Conservation (phyloP, 805 yeast genomes). For the Wickerhamia fluorescens region DNA sequence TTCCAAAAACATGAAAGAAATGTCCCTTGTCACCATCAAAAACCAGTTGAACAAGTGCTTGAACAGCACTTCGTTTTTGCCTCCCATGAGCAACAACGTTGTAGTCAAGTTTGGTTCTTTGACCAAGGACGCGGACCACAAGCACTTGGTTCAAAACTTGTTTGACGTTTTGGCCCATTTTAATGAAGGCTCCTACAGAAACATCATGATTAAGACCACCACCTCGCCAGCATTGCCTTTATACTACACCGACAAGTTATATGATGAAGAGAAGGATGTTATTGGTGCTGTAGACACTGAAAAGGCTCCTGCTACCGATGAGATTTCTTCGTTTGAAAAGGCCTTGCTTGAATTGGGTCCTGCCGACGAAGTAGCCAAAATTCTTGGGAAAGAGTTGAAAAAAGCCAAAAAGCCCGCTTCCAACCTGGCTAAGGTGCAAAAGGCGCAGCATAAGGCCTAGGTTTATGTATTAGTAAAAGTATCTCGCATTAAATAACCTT, state of each 20-base stretch:
- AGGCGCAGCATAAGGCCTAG: conserved; percentile 6
- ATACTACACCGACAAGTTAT: conserved; percentile 55
- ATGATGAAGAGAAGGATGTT: conserved; percentile 41
- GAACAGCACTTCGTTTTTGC: conserved; percentile 50
- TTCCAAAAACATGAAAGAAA: conserved; percentile 29
- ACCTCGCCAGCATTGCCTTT: conserved; percentile 82
- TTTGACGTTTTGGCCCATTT: conserved; percentile 47
- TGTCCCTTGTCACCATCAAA: conserved; percentile 42
- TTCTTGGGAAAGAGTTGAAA: conserved; percentile 47
- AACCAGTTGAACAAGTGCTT: conserved; percentile 55
- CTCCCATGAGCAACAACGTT: conserved; percentile 70
- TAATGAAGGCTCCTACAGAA: conserved; percentile 41
- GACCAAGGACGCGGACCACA: conserved; percentile 27
- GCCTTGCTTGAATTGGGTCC: conserved; percentile 78
- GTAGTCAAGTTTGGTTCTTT: conserved; percentile 60
- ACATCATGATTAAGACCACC: conserved; percentile 57
- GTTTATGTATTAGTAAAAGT: conserved; percentile 2
- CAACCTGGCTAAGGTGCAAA: conserved; percentile 14
- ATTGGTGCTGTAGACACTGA: conserved; percentile 21
- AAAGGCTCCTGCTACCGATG: conserved; percentile 22
- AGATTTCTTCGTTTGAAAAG: conserved; percentile 55
- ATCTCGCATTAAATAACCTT: no score
- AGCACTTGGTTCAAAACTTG: conserved; percentile 55
- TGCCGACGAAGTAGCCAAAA: conserved; percentile 59
- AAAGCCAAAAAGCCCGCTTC: conserved; percentile 4